These are phyloP conservation scores for Fusarium agapanthi DNA, from an alignment of 2,329 filamentous ascomycete genomes.

Conservation along the genomic window DNA sequence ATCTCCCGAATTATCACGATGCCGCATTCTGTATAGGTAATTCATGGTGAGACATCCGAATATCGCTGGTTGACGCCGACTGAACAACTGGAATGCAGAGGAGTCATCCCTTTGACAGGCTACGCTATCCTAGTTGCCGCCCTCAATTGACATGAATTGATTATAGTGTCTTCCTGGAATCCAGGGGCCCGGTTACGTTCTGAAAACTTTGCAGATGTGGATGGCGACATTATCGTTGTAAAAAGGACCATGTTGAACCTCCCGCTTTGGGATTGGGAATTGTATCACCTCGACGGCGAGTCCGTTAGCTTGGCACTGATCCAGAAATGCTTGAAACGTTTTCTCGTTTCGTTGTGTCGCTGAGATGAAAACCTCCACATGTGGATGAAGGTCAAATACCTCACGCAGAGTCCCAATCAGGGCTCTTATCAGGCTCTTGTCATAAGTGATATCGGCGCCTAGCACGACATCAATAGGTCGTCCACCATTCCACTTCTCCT, in stretches of 20 bases:
- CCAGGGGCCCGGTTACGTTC: constrained; percentile 19
- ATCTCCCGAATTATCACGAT: constrained; percentile 1
- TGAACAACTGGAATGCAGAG: constrained; percentile 37
- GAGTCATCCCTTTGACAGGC: constrained; percentile 9
- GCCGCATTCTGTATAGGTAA: constrained; percentile 12
- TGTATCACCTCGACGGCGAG: constrained; percentile 55
- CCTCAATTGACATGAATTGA: background rate
- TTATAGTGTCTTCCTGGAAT: constrained; percentile 5
- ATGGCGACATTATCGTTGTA: constrained; percentile 69
- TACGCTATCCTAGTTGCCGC: background rate
- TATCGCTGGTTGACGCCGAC: background rate
- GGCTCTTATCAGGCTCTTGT: constrained; percentile 68
- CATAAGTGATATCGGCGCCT: constrained; percentile 83
- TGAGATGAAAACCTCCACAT: constrained; percentile 69
- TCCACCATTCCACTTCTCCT: constrained; percentile 60
- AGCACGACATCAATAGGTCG: constrained; percentile 69
- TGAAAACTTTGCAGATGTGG: constrained; percentile 55
- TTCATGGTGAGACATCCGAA: constrained; percentile 13
- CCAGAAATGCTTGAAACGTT: constrained; percentile 72
- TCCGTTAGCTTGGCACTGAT: constrained; percentile 61
- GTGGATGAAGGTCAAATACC: constrained; percentile 65
- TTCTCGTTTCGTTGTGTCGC: constrained; percentile 75
- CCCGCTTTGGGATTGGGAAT: constrained; percentile 51
- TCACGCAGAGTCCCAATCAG: constrained; percentile 72
- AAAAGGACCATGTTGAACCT: constrained; percentile 68